Conservation (phyloP, 768 basidiomycete species). For the Suillus weaverae region DNA sequence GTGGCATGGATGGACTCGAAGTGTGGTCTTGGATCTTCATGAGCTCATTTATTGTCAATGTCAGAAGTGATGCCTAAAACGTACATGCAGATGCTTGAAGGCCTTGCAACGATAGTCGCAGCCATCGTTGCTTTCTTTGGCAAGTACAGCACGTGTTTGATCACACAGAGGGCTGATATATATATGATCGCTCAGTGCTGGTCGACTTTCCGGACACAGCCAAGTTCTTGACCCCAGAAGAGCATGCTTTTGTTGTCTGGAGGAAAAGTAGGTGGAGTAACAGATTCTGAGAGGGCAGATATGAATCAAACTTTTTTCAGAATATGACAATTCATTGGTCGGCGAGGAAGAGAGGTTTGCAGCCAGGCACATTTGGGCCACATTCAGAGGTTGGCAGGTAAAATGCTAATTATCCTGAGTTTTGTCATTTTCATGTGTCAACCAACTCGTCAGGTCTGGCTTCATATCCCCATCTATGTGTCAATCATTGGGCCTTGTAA, state of each 20-base stretch:
- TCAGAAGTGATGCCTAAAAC: slow-evolving; percentile 6
- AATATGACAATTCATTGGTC: slow-evolving; percentile 52
- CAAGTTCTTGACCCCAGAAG: slow-evolving; percentile 60
- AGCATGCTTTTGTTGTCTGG: slow-evolving; percentile 54
- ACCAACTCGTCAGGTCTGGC: slow-evolving; percentile 38
- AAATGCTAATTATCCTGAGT: neutral
- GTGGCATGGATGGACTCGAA: slow-evolving; percentile 41
- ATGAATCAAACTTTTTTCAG: slow-evolving; percentile 28
- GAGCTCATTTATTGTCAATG: slow-evolving; percentile 15
- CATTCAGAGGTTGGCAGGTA: slow-evolving; percentile 63
- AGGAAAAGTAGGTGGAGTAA: slow-evolving; percentile 47
- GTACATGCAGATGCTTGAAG: slow-evolving; percentile 47
- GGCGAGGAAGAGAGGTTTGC: slow-evolving; percentile 65
- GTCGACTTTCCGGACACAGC: slow-evolving; percentile 64
- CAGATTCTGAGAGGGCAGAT: neutral
- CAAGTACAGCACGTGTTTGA: slow-evolving; percentile 18
- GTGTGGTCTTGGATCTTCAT: slow-evolving; percentile 76
- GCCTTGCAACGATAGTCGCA: slow-evolving; percentile 57
- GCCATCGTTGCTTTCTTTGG: slow-evolving; percentile 54
- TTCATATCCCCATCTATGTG: slow-evolving; percentile 60
- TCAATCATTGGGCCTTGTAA: slow-evolving; percentile 58
- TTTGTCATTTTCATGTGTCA: neutral
- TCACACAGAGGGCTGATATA: neutral
- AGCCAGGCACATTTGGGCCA: slow-evolving; percentile 49
- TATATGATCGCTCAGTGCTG: slow-evolving; percentile 40